Evolutionary conservation across 495 filamentous ascomycete genomes (phyloP), one percentile per base, ranked within the genome.

Genomic region (Tuber borchii): DNA sequence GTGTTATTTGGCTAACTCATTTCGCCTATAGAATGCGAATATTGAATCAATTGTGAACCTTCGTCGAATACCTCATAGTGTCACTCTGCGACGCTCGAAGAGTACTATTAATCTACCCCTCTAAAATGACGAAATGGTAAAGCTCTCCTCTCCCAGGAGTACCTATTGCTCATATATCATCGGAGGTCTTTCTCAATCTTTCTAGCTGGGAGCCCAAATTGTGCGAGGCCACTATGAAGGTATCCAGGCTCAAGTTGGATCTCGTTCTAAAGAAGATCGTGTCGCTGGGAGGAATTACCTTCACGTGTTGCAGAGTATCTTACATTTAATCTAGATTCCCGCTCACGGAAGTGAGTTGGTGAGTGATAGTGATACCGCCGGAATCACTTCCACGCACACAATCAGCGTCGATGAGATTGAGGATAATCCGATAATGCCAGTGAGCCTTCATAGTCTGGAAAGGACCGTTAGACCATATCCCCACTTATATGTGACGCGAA

Each of bases 51-150:
- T 97, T 9, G 88, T 91, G 20, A 95, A 93, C 82, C 86, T 99
- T 48, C 92, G 93, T 20, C 87, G 97, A 22, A 87, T 99, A 31
- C 93, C 98, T 22, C 93, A 97, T 80, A 95, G 92, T 56, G 91
- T 99, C 74, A 97, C 95, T 0, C 85, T 99, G 37, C 90, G 95
- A n/a, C 91, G 95, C 39, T 85, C 94, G 69, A 99, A 99, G 84
- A 93, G 97, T 82, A 91, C 89, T 82, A 94, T 97, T 74, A 86
- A 95, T 79, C 87, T 97, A 7, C 94, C 94, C 2, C 84, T 87
- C 34, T 89, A 94, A 2, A 86, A 86, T 2, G 95, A 97, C 77
- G 84, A 91, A 71, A 88, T 93, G 16, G 85, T 95, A 44, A 84
- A 46, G n/a, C 10, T 72, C 43, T 68, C 31, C 19, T 20, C n/a